phyloP scores from a whole-genome alignment of 2,329 filamentous ascomycete genomes.

The Colletotrichum falcatum region DNA sequence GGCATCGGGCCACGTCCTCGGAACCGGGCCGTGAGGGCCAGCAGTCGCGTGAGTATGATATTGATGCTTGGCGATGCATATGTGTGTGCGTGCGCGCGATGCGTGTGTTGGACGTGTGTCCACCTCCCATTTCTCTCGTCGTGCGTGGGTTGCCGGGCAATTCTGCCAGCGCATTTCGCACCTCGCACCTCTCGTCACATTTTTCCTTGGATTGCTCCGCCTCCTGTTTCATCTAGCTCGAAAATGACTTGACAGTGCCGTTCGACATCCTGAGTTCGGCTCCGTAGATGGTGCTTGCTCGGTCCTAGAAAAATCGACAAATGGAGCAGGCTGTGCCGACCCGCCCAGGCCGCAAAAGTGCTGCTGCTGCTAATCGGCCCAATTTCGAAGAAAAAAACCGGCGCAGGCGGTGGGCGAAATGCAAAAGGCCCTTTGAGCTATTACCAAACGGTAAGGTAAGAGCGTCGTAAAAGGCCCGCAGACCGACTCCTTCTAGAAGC shows the following conservation, averaged over 20 bases:
- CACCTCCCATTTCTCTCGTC: constrained; percentile 15
- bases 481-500: constrained; percentile 39
- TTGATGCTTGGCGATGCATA: constrained; percentile 9
- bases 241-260: not conserved
- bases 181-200: not conserved
- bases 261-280: not conserved
- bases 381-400: constrained; percentile 26
- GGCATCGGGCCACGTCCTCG: constrained; percentile 33
- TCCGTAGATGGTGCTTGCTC: constrained; percentile 3
- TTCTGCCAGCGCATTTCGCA: constrained; percentile 31
- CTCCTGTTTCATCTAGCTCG: constrained; percentile 27
- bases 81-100: constrained; percentile 21
- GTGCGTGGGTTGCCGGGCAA: constrained; percentile 6
- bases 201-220: constrained; percentile 36
- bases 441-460: constrained; percentile 43
- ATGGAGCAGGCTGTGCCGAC: constrained; percentile 29
- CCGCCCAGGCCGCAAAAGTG: constrained; percentile 4
- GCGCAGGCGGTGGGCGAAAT: constrained; percentile 23
- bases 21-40: constrained; percentile 21
- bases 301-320: constrained; percentile 35
- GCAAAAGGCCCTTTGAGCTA: constrained; percentile 34
- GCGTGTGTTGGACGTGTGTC: constrained; percentile 37
- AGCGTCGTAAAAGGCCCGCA: constrained; percentile 27
- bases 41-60: constrained; percentile 11
- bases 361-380: constrained; percentile 5